These are phyloP conservation scores for Chlorella sp. DNA, from an alignment of 139 green algal genomes.

Conservation along the genomic window DNA sequence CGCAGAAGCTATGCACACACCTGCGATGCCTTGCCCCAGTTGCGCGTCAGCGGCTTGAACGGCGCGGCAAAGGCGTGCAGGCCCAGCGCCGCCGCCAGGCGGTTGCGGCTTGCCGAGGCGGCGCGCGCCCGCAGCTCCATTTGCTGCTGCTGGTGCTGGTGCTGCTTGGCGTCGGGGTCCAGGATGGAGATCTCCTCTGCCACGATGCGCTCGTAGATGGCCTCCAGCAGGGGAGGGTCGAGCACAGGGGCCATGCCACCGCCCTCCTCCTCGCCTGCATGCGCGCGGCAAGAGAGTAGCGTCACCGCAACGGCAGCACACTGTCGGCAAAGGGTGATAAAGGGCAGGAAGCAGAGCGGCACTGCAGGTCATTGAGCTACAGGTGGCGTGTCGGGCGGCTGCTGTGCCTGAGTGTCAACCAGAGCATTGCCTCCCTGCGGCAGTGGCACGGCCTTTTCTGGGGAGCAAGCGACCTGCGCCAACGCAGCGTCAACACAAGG, in stretches of 20 bases:
- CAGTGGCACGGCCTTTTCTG: no score
- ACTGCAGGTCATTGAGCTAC: no score
- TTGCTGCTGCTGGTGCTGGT: slow-evolving; percentile 4
- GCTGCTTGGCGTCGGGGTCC: background rate
- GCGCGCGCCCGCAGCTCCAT: no score
- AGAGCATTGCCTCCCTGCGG: no score
- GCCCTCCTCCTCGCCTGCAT: slow-evolving; percentile 22
- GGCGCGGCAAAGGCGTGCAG: slow-evolving; percentile 37
- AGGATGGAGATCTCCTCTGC: slow-evolving; percentile 12
- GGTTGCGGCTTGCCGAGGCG: slow-evolving; percentile 20
- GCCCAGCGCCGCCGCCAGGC: slow-evolving; percentile 64
- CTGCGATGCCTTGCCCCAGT: slow-evolving; percentile 3
- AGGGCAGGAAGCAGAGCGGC: no score
- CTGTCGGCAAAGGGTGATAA: no score
- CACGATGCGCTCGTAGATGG: slow-evolving; percentile 77
- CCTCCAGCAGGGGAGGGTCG: slow-evolving; percentile 56
- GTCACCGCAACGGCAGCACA: no score
- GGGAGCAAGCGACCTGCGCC: no score
- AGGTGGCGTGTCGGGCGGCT: no score
- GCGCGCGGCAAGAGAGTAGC: no score
- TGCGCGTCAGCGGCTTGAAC: slow-evolving; percentile 16
- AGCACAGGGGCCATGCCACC: slow-evolving; percentile 61
- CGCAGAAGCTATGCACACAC: no score
- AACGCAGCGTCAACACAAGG: background rate
- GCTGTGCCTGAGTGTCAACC: no score